Evolutionary conservation across 2,329 filamentous ascomycete species (phyloP).

Genomic region (Alternaria sp.): DNA sequence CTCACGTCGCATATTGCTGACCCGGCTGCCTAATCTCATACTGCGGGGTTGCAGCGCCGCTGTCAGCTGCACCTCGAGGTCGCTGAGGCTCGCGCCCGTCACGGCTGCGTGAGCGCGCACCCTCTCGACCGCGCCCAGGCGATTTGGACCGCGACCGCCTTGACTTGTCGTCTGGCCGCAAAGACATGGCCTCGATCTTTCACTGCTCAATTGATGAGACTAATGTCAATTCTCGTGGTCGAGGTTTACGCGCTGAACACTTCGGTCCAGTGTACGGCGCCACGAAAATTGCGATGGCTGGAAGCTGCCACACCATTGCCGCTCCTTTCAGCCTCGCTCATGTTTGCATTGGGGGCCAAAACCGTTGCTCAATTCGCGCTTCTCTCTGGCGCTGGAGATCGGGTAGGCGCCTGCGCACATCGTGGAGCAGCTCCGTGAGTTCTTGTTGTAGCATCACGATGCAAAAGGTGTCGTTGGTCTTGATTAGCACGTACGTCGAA

Average conservation of each 20-base stretch:
- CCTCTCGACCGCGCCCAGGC: conserved; percentile 42
- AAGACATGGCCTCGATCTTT: conserved; percentile 40
- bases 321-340: conserved; percentile 16
- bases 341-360: conserved; percentile 20
- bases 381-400: not conserved
- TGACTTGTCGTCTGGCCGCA: conserved; percentile 51
- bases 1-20: conserved; percentile 45
- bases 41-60: conserved; percentile 41
- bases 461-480: not conserved
- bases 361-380: not conserved
- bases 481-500: not conserved
- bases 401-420: not conserved
- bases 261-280: conserved; percentile 1
- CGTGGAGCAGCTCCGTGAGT: not conserved
- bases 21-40: conserved; percentile 52
- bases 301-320: conserved; percentile 17
- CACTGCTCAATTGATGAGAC: not conserved
- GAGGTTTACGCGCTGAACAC: conserved; percentile 1
- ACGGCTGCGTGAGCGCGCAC: conserved; percentile 51
- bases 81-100: conserved; percentile 48
- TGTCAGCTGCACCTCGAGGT: conserved; percentile 32
- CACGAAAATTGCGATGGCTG: conserved; percentile 27
- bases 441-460: not conserved
- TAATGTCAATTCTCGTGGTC: conserved; percentile 3
- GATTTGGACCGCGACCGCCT: conserved; percentile 54